Evolutionary conservation across 768 basidiomycete species (phyloP).

Genomic region (Lactifluus subvellereus): DNA sequence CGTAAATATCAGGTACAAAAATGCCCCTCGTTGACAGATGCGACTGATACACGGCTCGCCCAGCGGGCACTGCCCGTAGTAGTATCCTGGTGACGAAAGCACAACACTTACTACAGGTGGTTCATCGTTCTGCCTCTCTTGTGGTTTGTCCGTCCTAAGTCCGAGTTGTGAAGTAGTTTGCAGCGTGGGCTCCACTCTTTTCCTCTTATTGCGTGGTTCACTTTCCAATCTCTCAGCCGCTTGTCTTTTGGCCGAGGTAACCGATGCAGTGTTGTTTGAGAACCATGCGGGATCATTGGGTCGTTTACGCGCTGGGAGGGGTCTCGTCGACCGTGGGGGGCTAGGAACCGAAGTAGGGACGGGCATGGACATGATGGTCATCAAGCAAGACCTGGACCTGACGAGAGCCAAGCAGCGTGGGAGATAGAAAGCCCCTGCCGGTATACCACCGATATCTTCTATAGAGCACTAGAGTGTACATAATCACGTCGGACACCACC

Average conservation of each 20-base stretch:
- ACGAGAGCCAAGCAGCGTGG: slow-evolving; percentile 9
- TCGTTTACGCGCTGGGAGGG: slow-evolving; percentile 30
- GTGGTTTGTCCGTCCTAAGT: slow-evolving; percentile 19
- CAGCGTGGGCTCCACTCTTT: slow-evolving; percentile 48
- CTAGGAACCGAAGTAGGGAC: slow-evolving; percentile 11
- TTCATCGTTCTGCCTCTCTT: slow-evolving; percentile 21
- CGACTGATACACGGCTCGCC: background rate
- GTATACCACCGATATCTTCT: too few relatives aligned
- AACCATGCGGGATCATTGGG: slow-evolving; percentile 54
- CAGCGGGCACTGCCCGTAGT: background rate
- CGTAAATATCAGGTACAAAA: background rate
- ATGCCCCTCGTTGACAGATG: slow-evolving; percentile 4
- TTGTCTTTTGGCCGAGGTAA: slow-evolving; percentile 44
- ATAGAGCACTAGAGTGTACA: background rate
- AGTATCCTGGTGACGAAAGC: background rate
- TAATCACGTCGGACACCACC: slow-evolving; percentile 9
- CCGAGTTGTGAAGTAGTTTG: slow-evolving; percentile 19
- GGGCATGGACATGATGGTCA: slow-evolving; percentile 9
- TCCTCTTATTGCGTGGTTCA: slow-evolving; percentile 71
- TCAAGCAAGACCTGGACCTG: background rate
- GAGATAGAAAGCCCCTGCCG: background rate
- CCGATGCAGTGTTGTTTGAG: slow-evolving; percentile 29
- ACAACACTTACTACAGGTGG: slow-evolving; percentile 17
- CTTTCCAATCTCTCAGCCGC: slow-evolving; percentile 64
- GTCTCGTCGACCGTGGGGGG: slow-evolving; percentile 15